Evolutionary conservation across 768 basidiomycete genomes (phyloP).

Genomic region (Lactarius akahatsu): DNA sequence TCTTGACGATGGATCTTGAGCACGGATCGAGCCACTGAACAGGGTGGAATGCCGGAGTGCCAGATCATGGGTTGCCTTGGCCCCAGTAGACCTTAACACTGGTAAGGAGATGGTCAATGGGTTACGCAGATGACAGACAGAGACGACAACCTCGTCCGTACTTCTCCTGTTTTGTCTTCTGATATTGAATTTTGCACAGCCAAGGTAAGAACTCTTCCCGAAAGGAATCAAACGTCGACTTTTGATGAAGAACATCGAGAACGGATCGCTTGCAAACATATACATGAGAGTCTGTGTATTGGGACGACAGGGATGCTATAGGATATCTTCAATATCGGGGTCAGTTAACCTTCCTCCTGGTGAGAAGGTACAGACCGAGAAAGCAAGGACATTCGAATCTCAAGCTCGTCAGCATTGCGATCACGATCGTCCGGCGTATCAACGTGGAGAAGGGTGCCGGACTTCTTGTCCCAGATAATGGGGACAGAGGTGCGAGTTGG

Average conservation of each 20-base stretch:
- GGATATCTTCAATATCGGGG: constrained; percentile 55
- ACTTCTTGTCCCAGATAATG: constrained; percentile 66
- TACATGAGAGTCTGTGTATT: constrained; percentile 82
- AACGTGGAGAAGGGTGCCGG: constrained; percentile 67
- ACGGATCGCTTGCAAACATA: constrained; percentile 81
- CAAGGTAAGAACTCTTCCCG: constrained; percentile 91
- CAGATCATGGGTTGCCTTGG: constrained; percentile 46
- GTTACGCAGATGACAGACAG: constrained; percentile 4
- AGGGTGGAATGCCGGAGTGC: constrained; percentile 64
- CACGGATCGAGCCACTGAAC: constrained; percentile 31
- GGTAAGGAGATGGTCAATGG: not conserved
- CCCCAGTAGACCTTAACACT: constrained; percentile 50
- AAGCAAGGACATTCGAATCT: constrained; percentile 73
- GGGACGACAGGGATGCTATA: constrained; percentile 62
- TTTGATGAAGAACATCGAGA: constrained; percentile 67
- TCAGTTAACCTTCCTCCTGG: constrained; percentile 10
- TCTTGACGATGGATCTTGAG: constrained; percentile 10
- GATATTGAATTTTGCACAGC: constrained; percentile 85
- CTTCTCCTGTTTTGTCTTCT: constrained; percentile 54
- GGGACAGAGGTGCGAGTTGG: constrained; percentile 44
- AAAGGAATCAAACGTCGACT: constrained; percentile 74
- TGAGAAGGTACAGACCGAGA: constrained; percentile 50
- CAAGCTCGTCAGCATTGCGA: constrained; percentile 65
- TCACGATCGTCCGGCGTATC: constrained; percentile 71
- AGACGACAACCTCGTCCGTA: constrained; percentile 52